phyloP scores from a whole-genome alignment of 345 rosid species.

The Pelargonium nanum region DNA sequence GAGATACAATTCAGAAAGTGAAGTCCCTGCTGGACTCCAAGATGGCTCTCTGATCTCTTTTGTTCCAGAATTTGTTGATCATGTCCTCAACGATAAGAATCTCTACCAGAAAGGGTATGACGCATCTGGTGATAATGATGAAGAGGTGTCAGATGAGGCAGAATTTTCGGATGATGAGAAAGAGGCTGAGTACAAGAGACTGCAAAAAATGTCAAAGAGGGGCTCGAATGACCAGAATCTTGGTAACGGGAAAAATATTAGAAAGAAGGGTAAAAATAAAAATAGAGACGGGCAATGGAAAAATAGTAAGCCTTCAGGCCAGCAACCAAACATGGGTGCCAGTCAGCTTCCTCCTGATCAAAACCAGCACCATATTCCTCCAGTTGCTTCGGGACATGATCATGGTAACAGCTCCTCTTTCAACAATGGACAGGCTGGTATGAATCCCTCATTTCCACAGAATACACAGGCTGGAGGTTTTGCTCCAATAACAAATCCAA shows the following conservation, averaged over 20 bases:
- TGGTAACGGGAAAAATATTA: conserved; percentile 36
- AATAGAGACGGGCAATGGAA: conserved; percentile 36
- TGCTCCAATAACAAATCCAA: conserved; percentile 16
- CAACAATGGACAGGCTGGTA: conserved; percentile 20
- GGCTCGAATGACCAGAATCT: conserved; percentile 33
- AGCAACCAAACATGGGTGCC: conserved; percentile 17
- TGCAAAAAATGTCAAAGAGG: conserved; percentile 64
- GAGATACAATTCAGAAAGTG: conserved; percentile 82
- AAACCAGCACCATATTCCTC: conserved; percentile 15
- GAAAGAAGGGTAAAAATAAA: conserved; percentile 38
- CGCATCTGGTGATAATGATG: conserved; percentile 92
- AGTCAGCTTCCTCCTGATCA: conserved; percentile 17
- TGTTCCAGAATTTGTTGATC: conserved; percentile 65
- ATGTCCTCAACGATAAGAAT: conserved; percentile 58
- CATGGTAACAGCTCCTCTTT: conserved; percentile 15
- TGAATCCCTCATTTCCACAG: conserved; percentile 24
- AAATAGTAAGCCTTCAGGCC: conserved; percentile 20
- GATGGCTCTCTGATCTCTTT: conserved; percentile 64
- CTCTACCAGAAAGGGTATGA: conserved; percentile 88
- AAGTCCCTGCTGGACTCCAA: conserved; percentile 50
- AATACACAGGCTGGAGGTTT: conserved; percentile 25
- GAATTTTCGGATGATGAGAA: conserved; percentile 97
- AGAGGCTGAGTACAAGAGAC: conserved; percentile 68
- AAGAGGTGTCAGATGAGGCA: conserved; percentile 63
- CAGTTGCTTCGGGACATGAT: conserved; percentile 19